These are phyloP conservation scores for Tylopilus subfusipes DNA, from an alignment of 768 basidiomycete genomes.

Conservation along the genomic window DNA sequence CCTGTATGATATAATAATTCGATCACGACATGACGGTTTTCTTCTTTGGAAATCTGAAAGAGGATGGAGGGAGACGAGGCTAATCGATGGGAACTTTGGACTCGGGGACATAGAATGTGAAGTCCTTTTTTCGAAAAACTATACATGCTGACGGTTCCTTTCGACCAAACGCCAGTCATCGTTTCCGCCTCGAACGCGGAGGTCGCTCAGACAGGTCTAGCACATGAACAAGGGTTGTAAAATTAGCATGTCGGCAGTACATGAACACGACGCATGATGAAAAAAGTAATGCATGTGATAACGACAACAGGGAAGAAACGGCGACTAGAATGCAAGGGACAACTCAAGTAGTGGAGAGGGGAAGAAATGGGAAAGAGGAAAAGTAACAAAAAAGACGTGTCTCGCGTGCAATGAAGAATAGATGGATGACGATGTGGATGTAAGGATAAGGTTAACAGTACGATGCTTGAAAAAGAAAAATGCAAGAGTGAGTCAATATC, in stretches of 20 bases:
- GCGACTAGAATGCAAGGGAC: slow-evolving; percentile 1
- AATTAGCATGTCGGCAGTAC: slow-evolving; percentile 9
- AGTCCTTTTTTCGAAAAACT: background rate
- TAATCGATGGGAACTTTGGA: background rate
- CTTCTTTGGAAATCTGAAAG: background rate
- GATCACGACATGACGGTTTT: background rate
- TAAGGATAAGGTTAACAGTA: slow-evolving; percentile 16
- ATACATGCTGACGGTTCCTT: background rate
- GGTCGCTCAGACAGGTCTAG: background rate
- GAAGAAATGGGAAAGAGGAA: background rate
- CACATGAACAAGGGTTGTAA: background rate
- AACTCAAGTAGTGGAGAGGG: background rate
- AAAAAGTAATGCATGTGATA: slow-evolving; percentile 6
- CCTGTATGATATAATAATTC: background rate
- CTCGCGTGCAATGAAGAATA: background rate
- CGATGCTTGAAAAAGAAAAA: slow-evolving; percentile 12
- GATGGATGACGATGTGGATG: background rate
- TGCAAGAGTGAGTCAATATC: background rate
- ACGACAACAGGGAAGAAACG: slow-evolving; percentile 4
- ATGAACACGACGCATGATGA: slow-evolving; percentile 1
- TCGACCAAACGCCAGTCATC: background rate
- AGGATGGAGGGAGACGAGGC: background rate
- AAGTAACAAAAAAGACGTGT: background rate
- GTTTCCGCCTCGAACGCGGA: background rate
- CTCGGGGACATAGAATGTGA: background rate